Percentiles rank a stretch among this genome's conserved stretches.
These are phyloP conservation scores for Apiospora hydei DNA, from an alignment of 2,329 filamentous ascomycete genomes.

Conservation along the genomic window DNA sequence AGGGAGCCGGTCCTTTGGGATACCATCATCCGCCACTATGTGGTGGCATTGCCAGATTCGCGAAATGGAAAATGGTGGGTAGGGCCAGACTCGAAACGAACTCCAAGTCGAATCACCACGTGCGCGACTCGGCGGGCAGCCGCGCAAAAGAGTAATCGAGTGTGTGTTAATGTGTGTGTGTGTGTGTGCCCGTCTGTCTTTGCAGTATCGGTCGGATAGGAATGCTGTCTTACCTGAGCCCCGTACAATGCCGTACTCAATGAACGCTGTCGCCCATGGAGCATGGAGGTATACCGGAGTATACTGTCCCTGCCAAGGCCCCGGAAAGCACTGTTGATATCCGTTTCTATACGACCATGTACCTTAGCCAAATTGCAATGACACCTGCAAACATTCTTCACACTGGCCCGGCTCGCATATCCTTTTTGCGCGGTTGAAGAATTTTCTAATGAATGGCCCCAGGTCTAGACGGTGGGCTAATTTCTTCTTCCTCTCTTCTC, in stretches of 20 bases:
- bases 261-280: background rate
- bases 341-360: constrained; percentile 12
- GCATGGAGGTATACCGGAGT: constrained; percentile 3
- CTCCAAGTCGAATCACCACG: background rate
- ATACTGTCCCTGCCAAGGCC: constrained; percentile 18
- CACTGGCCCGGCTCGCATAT: background rate
- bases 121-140: constrained; percentile 19
- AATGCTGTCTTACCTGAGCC: constrained; percentile 13
- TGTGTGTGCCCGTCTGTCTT: background rate
- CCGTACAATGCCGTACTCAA: constrained; percentile 1
- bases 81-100: background rate
- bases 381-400: background rate
- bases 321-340: constrained; percentile 17
- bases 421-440: constrained; percentile 9
- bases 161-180: background rate
- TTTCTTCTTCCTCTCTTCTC: constrained; percentile 5
- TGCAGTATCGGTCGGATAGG: constrained; percentile 11
- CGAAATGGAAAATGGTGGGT: constrained; percentile 6
- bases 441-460: background rate
- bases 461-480: background rate
- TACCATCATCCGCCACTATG: constrained; percentile 16
- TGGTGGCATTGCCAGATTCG: constrained; percentile 19
- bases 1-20: constrained; percentile 9
- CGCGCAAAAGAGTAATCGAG: background rate
- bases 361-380: constrained; percentile 18